Evolutionary conservation across 495 filamentous ascomycete genomes (phyloP), one percentile per base, ranked within the genome.

Genomic region (Penicillium pulvis): DNA sequence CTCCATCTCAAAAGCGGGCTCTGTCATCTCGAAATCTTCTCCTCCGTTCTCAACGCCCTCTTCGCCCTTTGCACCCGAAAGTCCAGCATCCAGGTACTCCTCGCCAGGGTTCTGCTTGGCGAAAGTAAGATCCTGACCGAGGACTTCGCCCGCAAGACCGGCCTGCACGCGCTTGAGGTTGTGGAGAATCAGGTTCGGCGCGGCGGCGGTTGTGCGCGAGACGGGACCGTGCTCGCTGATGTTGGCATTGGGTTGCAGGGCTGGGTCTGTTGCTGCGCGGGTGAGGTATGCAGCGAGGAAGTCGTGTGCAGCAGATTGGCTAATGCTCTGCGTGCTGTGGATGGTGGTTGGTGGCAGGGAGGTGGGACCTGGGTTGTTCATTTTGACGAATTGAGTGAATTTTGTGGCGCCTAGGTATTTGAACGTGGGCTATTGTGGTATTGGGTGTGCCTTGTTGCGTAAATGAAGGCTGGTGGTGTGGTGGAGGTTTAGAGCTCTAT

Each of bases 131-230:
- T 85, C 83, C 1, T 71, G 71, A 8, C 71, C 82, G 31, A 87
- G 60, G 23, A 78, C 73, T 64, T 88, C 84, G 6, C 86, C 86
- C 0, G 79, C 72, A 17, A 88, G 70, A 16, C 87, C 88, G 1
- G 83, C 84, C 67, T 87, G 83, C 10, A 90, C 82, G 20, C 88
- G 81, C 66, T 83, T 78, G 49, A 91, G 68, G 62, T 88, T 86
- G 66, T 88, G 84, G 44, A 91, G 71, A 19, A 82, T 81, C 16
- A 90, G 64, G 24, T 84, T 81, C 1, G 80, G 78, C 20, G 73
- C 79, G 1, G 81, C 73, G 43, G 83, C 83, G 11, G 81, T 79
- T 26, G 77, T 80, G 51, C 76, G 73, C 19, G 81, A 77, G 45
- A 81, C 71, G 28, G 85, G 83, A 4, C 87, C 88, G 42, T 79